These are phyloP conservation scores for Murraya paniculata DNA, from an alignment of 345 rosid species.

Conservation along the genomic window DNA sequence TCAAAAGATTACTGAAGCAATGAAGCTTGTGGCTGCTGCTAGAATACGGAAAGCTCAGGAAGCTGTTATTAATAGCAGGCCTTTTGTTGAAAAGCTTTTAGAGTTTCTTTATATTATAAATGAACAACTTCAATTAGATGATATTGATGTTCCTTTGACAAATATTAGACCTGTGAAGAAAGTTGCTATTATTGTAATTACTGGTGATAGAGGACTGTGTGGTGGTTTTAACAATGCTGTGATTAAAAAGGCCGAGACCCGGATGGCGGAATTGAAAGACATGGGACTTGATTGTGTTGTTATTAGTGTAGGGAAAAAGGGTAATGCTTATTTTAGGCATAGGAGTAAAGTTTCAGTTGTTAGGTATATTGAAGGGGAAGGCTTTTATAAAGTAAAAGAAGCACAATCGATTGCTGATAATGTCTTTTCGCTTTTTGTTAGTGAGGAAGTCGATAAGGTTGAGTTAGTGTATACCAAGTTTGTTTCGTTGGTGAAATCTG, in stretches of 20 bases:
- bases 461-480: slow-evolving; percentile 83
- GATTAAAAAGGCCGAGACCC: slow-evolving; percentile 49
- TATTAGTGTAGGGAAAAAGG: slow-evolving; percentile 80
- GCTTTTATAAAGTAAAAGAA: slow-evolving; percentile 73
- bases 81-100: slow-evolving; percentile 60
- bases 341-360: slow-evolving; percentile 47
- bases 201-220: slow-evolving; percentile 78
- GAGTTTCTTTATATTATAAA: slow-evolving; percentile 50
- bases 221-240: slow-evolving; percentile 80
- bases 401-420: slow-evolving; percentile 82
- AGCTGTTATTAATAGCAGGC: slow-evolving; percentile 75
- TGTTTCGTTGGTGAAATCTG: slow-evolving; percentile 70
- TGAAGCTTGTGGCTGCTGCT: slow-evolving; percentile 86
- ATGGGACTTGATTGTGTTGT: slow-evolving; percentile 60
- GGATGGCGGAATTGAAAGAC: slow-evolving; percentile 55
- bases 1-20: slow-evolving; percentile 76
- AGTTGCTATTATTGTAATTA: slow-evolving; percentile 67
- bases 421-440: slow-evolving; percentile 70
- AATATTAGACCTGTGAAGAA: slow-evolving; percentile 63
- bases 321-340: slow-evolving; percentile 64
- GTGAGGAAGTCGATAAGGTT: slow-evolving; percentile 84
- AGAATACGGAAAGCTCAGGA: slow-evolving; percentile 82
- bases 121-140: slow-evolving; percentile 55
- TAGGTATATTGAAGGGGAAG: slow-evolving; percentile 49
- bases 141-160: slow-evolving; percentile 67